These are phyloP conservation scores for Biancaea sappan DNA, from an alignment of 306 rosid genomes.

Conservation along the genomic window DNA sequence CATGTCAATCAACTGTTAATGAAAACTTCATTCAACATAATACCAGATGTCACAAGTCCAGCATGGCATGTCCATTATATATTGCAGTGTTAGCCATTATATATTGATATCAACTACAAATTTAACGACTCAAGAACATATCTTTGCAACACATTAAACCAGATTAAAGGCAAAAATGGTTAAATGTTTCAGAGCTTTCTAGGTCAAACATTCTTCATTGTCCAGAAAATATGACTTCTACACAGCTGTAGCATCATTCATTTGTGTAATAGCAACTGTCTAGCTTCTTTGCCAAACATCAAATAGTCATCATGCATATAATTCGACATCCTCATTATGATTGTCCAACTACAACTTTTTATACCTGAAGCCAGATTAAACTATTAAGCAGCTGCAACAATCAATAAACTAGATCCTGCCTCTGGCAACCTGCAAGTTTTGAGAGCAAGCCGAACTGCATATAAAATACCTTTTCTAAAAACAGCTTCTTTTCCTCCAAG, in stretches of 20 bases:
- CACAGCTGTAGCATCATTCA: slow-evolving; percentile 13
- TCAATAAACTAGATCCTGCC: slow-evolving; percentile 11
- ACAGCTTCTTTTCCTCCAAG: slow-evolving; percentile 8
- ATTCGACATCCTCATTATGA: slow-evolving; percentile 2
- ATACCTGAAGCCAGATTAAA: slow-evolving; percentile 37
- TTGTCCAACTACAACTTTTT: slow-evolving; percentile 1
- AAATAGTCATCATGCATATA: neutral
- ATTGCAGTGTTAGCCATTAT: slow-evolving; percentile 2
- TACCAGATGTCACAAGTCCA: neutral
- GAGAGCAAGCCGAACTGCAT: slow-evolving; percentile 23
- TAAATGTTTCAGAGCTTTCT: slow-evolving; percentile 9
- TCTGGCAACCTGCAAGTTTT: slow-evolving; percentile 21
- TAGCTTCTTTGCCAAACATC: neutral
- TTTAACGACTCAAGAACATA: neutral
- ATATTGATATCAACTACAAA: slow-evolving; percentile 16
- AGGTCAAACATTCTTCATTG: neutral
- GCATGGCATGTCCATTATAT: slow-evolving; percentile 12
- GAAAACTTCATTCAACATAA: slow-evolving; percentile 19
- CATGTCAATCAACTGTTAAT: neutral
- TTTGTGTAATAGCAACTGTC: neutral
- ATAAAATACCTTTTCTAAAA: slow-evolving; percentile 26
- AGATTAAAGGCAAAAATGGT: neutral
- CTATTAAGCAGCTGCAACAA: slow-evolving; percentile 21
- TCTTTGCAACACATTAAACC: slow-evolving; percentile 12
- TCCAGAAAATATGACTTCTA: neutral